Conservation (phyloP, 805 yeast species). For the Blastobotrys muscicola region DNA sequence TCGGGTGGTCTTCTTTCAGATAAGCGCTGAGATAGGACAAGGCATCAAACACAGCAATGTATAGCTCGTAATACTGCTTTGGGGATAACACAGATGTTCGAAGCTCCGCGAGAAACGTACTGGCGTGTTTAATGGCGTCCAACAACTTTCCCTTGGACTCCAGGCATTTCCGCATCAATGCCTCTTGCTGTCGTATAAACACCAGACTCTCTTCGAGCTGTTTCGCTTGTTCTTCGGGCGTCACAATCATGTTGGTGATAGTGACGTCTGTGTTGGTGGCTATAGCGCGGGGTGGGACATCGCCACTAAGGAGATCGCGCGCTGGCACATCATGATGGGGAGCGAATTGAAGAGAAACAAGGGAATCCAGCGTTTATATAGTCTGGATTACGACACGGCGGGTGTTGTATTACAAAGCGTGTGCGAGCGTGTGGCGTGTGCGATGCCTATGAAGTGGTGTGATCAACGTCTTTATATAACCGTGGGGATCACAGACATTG, state of each 20-base stretch:
- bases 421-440: too few species aligned
- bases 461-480: too few species aligned
- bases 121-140: constrained; percentile 83
- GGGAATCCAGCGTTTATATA: too few species aligned
- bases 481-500: too few species aligned
- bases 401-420: too few species aligned
- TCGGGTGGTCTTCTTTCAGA: constrained; percentile 57
- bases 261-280: neutral
- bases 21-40: constrained; percentile 57
- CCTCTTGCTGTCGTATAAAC: constrained; percentile 59
- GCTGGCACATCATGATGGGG: too few species aligned
- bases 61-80: constrained; percentile 87
- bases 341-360: too few species aligned
- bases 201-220: constrained; percentile 38
- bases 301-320: too few species aligned
- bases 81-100: constrained; percentile 71
- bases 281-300: too few species aligned
- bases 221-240: constrained; percentile 12
- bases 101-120: constrained; percentile 71
- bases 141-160: constrained; percentile 60
- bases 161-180: constrained; percentile 66
- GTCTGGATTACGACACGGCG: too few species aligned
- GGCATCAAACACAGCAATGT: constrained; percentile 76
- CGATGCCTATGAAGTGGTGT: too few species aligned
- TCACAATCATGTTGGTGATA: neutral